A percentile compares a stretch with the other conserved stretches of the same genome.
Conservation (phyloP, 2,329 filamentous ascomycete genomes). For the Colletotrichum agaves region DNA sequence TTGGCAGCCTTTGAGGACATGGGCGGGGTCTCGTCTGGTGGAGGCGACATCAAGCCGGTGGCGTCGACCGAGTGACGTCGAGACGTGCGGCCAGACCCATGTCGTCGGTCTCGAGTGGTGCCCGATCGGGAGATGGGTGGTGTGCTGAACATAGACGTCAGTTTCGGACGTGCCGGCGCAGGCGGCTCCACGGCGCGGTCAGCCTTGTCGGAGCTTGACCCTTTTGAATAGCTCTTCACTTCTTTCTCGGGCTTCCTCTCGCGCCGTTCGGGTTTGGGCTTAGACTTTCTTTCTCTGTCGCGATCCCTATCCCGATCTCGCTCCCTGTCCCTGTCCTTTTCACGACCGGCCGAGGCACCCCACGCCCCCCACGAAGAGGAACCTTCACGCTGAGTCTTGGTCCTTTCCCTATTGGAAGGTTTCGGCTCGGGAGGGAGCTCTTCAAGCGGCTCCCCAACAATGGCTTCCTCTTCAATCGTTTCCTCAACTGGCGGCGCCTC, state of each 20-base stretch:
- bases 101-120: slow-evolving; percentile 73
- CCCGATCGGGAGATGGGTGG: slow-evolving; percentile 75
- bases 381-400: slow-evolving; percentile 78
- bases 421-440: slow-evolving; percentile 65
- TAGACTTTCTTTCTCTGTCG: slow-evolving; percentile 53
- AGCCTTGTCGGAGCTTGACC: slow-evolving; percentile 78
- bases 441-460: not conserved
- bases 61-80: slow-evolving; percentile 76
- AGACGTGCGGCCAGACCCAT: slow-evolving; percentile 67
- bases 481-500: slow-evolving; percentile 51
- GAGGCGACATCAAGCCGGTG: slow-evolving; percentile 75
- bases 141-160: slow-evolving; percentile 74
- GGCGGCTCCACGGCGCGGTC: slow-evolving; percentile 62
- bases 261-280: slow-evolving; percentile 73
- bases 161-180: slow-evolving; percentile 65
- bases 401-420: slow-evolving; percentile 78
- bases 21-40: slow-evolving; percentile 73
- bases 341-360: slow-evolving; percentile 62
- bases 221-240: slow-evolving; percentile 70
- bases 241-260: slow-evolving; percentile 69
- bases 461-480: not conserved
- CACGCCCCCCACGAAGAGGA: slow-evolving; percentile 80
- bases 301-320: slow-evolving; percentile 40
- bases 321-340: slow-evolving; percentile 67
- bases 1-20: slow-evolving; percentile 82